Evolutionary conservation across 768 basidiomycete genomes (phyloP).

Genomic region (Boletus rubescentipes): DNA sequence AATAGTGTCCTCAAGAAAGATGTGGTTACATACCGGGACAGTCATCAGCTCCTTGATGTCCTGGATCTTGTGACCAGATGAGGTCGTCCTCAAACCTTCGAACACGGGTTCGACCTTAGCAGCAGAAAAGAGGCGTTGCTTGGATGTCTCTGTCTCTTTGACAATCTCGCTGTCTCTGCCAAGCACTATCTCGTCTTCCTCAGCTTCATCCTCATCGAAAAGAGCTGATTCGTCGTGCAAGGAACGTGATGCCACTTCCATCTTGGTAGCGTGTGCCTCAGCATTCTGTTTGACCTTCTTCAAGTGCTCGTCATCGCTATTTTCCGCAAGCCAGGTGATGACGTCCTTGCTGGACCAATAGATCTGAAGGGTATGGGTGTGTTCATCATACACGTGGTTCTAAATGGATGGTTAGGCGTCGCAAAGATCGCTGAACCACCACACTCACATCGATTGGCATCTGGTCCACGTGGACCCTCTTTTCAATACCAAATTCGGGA

Average conservation of each 20-base stretch:
- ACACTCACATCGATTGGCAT: conserved; percentile 92
- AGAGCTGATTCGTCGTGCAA: conserved; percentile 85
- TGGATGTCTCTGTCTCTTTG: conserved; percentile 59
- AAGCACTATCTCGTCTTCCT: conserved; percentile 78
- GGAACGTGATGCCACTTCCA: conserved; percentile 85
- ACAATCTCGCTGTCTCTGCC: conserved; percentile 49
- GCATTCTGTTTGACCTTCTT: conserved; percentile 93
- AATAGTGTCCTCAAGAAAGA: neutral
- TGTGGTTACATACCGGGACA: conserved; percentile 67
- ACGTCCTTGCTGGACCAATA: conserved; percentile 97
- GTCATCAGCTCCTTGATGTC: conserved; percentile 93
- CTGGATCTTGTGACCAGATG: conserved; percentile 90
- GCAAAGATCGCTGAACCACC: neutral
- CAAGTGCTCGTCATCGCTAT: conserved; percentile 93
- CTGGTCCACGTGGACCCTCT: conserved; percentile 97
- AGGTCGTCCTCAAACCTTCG: conserved; percentile 73
- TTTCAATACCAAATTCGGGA: conserved; percentile 98
- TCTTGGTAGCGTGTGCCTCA: conserved; percentile 86
- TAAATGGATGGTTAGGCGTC: conserved; percentile 34
- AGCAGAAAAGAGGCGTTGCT: conserved; percentile 75
- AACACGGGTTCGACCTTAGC: conserved; percentile 76
- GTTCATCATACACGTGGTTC: conserved; percentile 97
- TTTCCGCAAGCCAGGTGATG: conserved; percentile 91
- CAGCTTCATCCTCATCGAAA: conserved; percentile 84
- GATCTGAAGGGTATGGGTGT: conserved; percentile 86